These are phyloP conservation scores for Peribolospora kevripleyi DNA, from an alignment of 768 basidiomycete species.

Conservation along the genomic window DNA sequence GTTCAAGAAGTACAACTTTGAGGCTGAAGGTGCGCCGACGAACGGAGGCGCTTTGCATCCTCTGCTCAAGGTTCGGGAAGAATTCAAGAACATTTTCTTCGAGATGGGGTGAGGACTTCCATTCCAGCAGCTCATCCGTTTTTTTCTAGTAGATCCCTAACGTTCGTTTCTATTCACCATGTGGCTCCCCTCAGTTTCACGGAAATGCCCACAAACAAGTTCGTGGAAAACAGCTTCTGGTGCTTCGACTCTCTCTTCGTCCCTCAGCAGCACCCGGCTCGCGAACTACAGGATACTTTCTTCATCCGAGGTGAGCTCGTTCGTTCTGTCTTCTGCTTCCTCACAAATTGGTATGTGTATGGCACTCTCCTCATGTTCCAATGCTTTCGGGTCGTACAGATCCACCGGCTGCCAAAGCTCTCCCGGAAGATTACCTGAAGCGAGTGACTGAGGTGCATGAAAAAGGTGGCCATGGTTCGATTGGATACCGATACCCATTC, in stretches of 20 bases:
- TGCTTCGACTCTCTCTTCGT: slow-evolving; percentile 97
- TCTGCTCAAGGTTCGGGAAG: slow-evolving; percentile 87
- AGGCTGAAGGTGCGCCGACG: slow-evolving; percentile 74
- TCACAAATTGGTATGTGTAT: neutral
- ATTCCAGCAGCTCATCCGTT: neutral
- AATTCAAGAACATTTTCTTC: slow-evolving; percentile 89
- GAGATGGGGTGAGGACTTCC: slow-evolving; percentile 73
- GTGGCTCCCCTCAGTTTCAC: slow-evolving; percentile 41
- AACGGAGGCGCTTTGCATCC: slow-evolving; percentile 85
- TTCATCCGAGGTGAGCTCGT: slow-evolving; percentile 54
- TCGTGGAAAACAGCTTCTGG: slow-evolving; percentile 97
- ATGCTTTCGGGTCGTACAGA: slow-evolving; percentile 25
- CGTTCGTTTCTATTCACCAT: neutral
- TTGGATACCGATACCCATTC: slow-evolving; percentile 95
- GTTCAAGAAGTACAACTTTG: slow-evolving; percentile 98
- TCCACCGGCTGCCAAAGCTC: slow-evolving; percentile 47
- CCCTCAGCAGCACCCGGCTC: slow-evolving; percentile 93
- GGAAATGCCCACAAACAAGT: slow-evolving; percentile 90
- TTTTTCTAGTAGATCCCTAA: neutral
- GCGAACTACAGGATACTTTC: slow-evolving; percentile 95
- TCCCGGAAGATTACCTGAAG: slow-evolving; percentile 60
- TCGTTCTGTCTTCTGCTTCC: slow-evolving; percentile 1
- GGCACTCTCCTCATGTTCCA: neutral
- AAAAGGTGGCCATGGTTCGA: slow-evolving; percentile 65
- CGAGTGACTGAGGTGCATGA: slow-evolving; percentile 57